Base-by-base conservation (phyloP, 345 rosid species). In the Gossypium stocksii region DNA sequence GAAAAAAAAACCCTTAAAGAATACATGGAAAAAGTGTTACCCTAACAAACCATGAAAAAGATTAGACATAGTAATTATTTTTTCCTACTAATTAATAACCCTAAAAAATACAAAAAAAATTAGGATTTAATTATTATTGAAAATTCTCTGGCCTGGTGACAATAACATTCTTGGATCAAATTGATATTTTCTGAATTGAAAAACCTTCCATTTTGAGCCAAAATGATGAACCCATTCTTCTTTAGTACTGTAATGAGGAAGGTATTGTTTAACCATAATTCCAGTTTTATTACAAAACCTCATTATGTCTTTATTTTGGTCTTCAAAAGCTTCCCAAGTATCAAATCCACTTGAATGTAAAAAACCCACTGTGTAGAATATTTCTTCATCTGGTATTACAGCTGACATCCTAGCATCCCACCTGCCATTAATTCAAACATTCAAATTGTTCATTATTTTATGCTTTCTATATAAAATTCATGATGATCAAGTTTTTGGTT, bases 91-190 rank as follows among this genome's bases (percentile, higher is more conserved):
- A 58, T 23, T 58, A 58, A 56, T 38, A 19, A n/a, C n/a, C 46
- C 49, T 5, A 52, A 49, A 68, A 56, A 20, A 7, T 11, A 69
- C 14, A 29, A 41, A 14, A 23, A 23, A 44, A 20, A 41, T 11
- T 0, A 34, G 41, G 43, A 15, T 17, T 38, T 63, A 43, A 34
- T 63, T 58, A 29, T 49, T 69, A 76, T 81, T 86, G 83, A 89
- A 94, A 82, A 93, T 93, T 58, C 79, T 83, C 61, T 95, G 99
- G 73, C 99, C 99, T 0, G 99, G 98, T 22, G 99, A 87, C 16
- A 91, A 72, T 34, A 91, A 72, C 85, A 71, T 86, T 79, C 86
- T 89, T 6, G 97, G 99, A 87, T 95, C 99, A 87, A 89, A 95
- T 66, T 54, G 80, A 12, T 76, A 66, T 83, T 93, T 95, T 45